Conservation (phyloP, 106 monocot genomes). For the Acorus gramineus region DNA sequence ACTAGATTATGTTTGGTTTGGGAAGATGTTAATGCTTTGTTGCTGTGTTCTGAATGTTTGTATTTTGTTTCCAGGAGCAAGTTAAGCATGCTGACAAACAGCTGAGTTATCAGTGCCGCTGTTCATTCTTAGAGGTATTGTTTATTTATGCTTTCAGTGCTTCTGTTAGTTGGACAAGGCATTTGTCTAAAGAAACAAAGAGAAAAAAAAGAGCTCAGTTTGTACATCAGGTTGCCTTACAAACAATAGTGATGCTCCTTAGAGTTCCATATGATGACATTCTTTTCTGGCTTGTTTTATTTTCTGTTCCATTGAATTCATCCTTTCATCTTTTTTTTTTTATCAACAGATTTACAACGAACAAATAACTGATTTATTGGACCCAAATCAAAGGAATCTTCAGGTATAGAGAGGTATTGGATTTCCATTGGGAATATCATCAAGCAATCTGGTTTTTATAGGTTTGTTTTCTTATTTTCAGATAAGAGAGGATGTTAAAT, state of each 20-base stretch:
- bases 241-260: too few species aligned
- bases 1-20: neutral
- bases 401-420: conserved; percentile 42
- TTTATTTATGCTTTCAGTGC: neutral
- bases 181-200: too few species aligned
- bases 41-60: too few species aligned
- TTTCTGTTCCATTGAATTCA: conserved; percentile 1
- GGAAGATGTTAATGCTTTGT: too few species aligned
- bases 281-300: neutral
- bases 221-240: too few species aligned
- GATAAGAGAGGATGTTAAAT: conserved; percentile 92
- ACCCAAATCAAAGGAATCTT: conserved; percentile 67
- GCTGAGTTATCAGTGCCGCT: conserved; percentile 67
- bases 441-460: neutral
- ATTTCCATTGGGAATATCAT: too few species aligned
- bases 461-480: conserved; percentile 13
- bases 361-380: conserved; percentile 95
- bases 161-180: neutral
- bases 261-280: too few species aligned
- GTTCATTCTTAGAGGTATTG: conserved; percentile 77
- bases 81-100: conserved; percentile 67
- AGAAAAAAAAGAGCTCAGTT: too few species aligned
- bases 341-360: conserved; percentile 90
- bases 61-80: conserved; percentile 46
- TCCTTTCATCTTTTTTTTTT: neutral